A percentile compares a stretch with the other conserved stretches of the same genome.
Conservation (phyloP, 73 alveolate species). For the Stentor roeselii region DNA sequence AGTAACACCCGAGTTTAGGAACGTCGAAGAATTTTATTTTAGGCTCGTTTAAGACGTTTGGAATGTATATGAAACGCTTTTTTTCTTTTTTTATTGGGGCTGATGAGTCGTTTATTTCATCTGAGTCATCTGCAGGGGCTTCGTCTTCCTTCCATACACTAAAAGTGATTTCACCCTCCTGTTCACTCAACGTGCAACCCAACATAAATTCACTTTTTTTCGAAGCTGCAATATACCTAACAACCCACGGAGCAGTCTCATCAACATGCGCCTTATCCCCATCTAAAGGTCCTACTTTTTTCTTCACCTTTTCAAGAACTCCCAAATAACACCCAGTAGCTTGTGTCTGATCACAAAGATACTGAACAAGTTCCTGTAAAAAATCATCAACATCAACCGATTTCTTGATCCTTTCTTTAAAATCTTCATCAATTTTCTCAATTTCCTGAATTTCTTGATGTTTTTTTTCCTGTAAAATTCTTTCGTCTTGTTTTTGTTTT, state of each 20-base stretch:
- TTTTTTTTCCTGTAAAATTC: constrained; percentile 33
- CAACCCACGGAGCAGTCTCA: constrained; percentile 60
- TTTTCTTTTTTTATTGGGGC: neutral
- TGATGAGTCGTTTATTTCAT: constrained; percentile 3
- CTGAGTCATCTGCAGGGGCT: constrained; percentile 38
- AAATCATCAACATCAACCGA: constrained; percentile 53
- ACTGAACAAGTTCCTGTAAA: constrained; percentile 50
- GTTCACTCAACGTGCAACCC: constrained; percentile 17
- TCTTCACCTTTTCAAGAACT: constrained; percentile 57
- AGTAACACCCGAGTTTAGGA: constrained; percentile 86
- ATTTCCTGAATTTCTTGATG: constrained; percentile 48
- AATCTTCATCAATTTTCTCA: constrained; percentile 50
- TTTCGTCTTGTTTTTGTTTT: constrained; percentile 38
- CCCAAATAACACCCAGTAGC: constrained; percentile 96
- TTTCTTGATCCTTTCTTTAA: constrained; percentile 36
- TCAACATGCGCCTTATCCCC: constrained; percentile 92
- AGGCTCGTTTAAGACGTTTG: constrained; percentile 83
- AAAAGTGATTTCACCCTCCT: constrained; percentile 12
- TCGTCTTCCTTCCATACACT: constrained; percentile 41
- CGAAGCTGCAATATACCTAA: constrained; percentile 75
- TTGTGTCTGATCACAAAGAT: constrained; percentile 55
- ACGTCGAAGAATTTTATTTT: constrained; percentile 77
- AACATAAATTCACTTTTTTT: constrained; percentile 51
- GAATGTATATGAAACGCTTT: constrained; percentile 59
- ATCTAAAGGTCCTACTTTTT: constrained; percentile 70